Evolutionary conservation across 2,329 filamentous ascomycete genomes (phyloP), one percentile per base, ranked within the genome.

Genomic region (Stylonectria norvegica): DNA sequence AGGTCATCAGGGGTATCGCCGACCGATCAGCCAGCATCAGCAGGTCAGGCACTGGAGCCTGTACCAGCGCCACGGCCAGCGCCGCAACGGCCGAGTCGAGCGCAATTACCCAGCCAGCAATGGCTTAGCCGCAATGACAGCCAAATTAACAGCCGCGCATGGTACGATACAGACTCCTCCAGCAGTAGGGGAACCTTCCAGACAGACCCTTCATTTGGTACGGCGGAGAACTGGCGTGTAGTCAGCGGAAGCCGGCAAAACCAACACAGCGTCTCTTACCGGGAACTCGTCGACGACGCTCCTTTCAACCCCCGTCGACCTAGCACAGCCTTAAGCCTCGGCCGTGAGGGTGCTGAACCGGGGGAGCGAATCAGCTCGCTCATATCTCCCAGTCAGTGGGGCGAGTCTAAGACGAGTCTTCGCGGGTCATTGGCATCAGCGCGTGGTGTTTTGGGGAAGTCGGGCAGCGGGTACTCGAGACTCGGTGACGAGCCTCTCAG

Each of bases 291-390:
- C 10, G 56, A 62, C 23, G 57, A 55, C 15, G 58, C 60, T 6
- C 64, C 65, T 0, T 65, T 67, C 36, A 66, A 61, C 66, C 74
- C 46, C 59, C 61, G 30, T 54, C 67, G 31, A 55, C 56, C 53
- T 15, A 48, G 48, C 27, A 50, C 54, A 7, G 49, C 52, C 2
- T 49, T 43, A 49, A 53, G 40, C 37, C 34, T 19, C 19, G 45
- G 23, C 14, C 43, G 52, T 5, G 47, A 49, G 11, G 53, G 53
- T 17, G 44, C 46, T 19, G 47, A 43, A 15, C 48, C 48, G 4
- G 49, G 49, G 25, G 53, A 56, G 38, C 49, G 48, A n/a, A 38
- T 44, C 14, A 50, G 49, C 15, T 43, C 46, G 16, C 47, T 55
- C n/a, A 46, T 50, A 31, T 53, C 51, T 3, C 53, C 47, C 11